These are phyloP conservation scores for Acacia acuminata DNA, from an alignment of 306 rosid species.

Conservation along the genomic window DNA sequence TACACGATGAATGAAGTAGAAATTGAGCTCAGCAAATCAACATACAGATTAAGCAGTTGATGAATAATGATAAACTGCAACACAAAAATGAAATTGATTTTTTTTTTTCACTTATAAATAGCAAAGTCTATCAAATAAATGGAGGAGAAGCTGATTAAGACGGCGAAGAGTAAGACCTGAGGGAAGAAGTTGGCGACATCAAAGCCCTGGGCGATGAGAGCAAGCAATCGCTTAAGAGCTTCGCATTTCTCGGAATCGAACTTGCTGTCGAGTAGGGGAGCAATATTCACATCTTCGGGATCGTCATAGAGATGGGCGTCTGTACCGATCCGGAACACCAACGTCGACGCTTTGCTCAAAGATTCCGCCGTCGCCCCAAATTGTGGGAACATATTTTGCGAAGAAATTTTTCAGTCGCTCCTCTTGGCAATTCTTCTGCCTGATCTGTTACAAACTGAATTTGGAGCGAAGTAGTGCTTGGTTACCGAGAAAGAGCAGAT, in stretches of 20 bases:
- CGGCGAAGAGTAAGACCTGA: conserved; percentile 51
- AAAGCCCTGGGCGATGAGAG: conserved; percentile 95
- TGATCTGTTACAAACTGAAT: neutral
- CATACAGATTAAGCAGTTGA: neutral
- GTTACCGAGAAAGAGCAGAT: neutral
- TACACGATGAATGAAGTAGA: neutral
- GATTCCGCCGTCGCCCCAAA: conserved; percentile 93
- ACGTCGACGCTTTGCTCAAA: conserved; percentile 90
- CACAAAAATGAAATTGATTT: neutral
- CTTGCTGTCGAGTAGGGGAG: conserved; percentile 83
- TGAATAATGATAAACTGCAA: neutral
- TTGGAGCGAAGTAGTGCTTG: conserved; percentile 5
- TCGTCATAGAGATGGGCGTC: conserved; percentile 99
- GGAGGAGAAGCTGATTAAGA: neutral
- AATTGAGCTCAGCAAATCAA: neutral
- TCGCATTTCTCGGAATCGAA: conserved; percentile 95
- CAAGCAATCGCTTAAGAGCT: conserved; percentile 95
- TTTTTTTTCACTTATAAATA: neutral
- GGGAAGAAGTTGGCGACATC: conserved; percentile 96
- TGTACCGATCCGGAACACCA: conserved; percentile 95
- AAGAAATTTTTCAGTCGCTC: neutral
- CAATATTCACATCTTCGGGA: conserved; percentile 87
- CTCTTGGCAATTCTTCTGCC: neutral
- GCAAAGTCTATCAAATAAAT: neutral
- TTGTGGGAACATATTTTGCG: conserved; percentile 66